Evolutionary conservation across 2,329 filamentous ascomycete species (phyloP).

Genomic region (Colletotrichum cereale): DNA sequence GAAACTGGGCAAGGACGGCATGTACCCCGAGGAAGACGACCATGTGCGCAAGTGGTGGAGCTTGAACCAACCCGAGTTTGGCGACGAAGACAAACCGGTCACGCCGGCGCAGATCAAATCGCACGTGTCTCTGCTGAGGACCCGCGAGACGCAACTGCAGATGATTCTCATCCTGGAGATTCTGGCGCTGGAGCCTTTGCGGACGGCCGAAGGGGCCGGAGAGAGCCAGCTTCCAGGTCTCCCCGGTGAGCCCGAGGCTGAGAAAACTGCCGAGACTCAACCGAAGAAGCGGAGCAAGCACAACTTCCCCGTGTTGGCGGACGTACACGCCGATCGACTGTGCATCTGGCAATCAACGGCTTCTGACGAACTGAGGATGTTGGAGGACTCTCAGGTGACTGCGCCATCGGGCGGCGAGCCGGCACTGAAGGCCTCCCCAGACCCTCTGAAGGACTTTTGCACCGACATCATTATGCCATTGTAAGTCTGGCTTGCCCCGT

Average conservation of each 20-base stretch:
- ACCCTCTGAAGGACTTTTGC: constrained; percentile 81
- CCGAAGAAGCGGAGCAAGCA: constrained; percentile 71
- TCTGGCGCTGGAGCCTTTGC: constrained; percentile 73
- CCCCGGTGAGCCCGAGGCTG: constrained; percentile 51
- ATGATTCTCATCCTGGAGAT: constrained; percentile 85
- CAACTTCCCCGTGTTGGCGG: constrained; percentile 74
- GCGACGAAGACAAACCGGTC: constrained; percentile 58
- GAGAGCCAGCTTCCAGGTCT: constrained; percentile 63
- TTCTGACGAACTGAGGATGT: constrained; percentile 66
- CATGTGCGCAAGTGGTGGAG: constrained; percentile 79
- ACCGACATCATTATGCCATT: constrained; percentile 85
- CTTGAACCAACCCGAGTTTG: constrained; percentile 63
- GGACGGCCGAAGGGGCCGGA: constrained; percentile 53
- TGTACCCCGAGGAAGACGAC: constrained; percentile 76
- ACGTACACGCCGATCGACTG: constrained; percentile 81
- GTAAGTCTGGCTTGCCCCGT: constrained; percentile 57
- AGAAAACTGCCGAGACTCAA: constrained; percentile 49
- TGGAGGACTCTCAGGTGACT: constrained; percentile 61
- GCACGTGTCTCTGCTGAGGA: constrained; percentile 74
- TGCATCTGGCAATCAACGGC: constrained; percentile 88
- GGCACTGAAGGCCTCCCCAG: constrained; percentile 60
- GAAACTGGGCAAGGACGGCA: constrained; percentile 75
- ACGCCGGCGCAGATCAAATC: constrained; percentile 69
- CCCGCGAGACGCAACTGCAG: constrained; percentile 83
- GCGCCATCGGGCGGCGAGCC: constrained; percentile 51